Percentiles rank a stretch among this genome's conserved stretches.
Evolutionary conservation across 2,329 filamentous ascomycete species (phyloP).

Genomic region (Exophiala sp.): DNA sequence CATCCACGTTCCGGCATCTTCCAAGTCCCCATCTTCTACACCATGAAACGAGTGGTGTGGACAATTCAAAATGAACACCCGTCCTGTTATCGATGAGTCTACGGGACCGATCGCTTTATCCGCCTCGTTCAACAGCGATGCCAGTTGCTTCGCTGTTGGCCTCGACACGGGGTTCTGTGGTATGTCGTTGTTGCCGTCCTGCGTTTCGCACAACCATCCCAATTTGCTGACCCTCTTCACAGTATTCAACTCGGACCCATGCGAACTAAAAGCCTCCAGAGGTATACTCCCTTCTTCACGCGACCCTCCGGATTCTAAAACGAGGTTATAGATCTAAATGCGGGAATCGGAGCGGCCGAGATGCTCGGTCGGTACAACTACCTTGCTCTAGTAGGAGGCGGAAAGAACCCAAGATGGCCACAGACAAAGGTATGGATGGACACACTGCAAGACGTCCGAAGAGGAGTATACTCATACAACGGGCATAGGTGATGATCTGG

Average conservation of each 20-base stretch:
- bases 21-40: constrained; percentile 3
- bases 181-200: constrained; percentile 41
- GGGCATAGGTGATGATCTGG: constrained; percentile 67
- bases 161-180: constrained; percentile 80
- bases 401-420: constrained; percentile 75
- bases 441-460: background rate
- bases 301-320: constrained; percentile 1
- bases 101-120: constrained; percentile 71
- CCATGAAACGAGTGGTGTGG: constrained; percentile 1
- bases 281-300: constrained; percentile 37
- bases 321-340: constrained; percentile 61
- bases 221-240: constrained; percentile 8
- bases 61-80: constrained; percentile 67
- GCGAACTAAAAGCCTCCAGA: constrained; percentile 60
- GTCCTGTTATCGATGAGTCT: constrained; percentile 74
- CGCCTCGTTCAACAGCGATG: constrained; percentile 76
- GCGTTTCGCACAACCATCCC: constrained; percentile 18
- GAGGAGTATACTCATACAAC: constrained; percentile 5
- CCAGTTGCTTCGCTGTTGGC: constrained; percentile 79
- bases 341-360: constrained; percentile 72
- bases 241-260: constrained; percentile 71
- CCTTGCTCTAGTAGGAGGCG: constrained; percentile 82
- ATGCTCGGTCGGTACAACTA: constrained; percentile 87
- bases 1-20: background rate
- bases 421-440: constrained; percentile 65